These are phyloP conservation scores for Magnolia changhungtana DNA, from an alignment of 164 flowering plant species.

Conservation along the genomic window DNA sequence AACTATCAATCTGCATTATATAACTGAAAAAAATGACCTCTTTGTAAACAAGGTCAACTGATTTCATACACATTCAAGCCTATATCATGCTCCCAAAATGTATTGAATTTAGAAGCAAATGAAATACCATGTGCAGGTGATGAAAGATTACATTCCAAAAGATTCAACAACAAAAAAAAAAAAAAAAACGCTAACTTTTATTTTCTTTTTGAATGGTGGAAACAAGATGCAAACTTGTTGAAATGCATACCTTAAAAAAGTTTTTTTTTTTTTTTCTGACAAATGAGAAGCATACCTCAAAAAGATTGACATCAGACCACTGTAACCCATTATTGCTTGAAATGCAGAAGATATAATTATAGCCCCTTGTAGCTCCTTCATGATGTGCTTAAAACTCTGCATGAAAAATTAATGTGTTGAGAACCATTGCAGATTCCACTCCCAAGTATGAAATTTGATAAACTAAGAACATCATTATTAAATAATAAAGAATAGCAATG, in stretches of 20 bases:
- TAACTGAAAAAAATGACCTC: not conserved
- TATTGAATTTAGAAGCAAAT: not conserved
- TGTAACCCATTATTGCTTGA: conserved; percentile 85
- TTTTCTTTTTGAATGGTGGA: too few relatives aligned
- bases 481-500: not conserved
- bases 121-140: not conserved
- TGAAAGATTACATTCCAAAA: not conserved
- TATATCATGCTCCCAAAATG: not conserved
- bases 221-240: too few relatives aligned
- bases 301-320: conserved; percentile 82
- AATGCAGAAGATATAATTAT: conserved; percentile 82
- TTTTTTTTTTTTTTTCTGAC: too few relatives aligned
- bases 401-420: not conserved
- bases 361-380: conserved; percentile 96
- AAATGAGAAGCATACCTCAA: conserved; percentile 49
- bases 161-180: too few relatives aligned
- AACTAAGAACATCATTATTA: not conserved
- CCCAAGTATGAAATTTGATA: not conserved
- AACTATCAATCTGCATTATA: not conserved
- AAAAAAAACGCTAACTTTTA: too few relatives aligned
- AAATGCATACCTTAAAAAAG: too few relatives aligned
- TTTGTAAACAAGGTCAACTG: not conserved
- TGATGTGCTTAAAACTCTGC: conserved; percentile 93
- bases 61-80: not conserved
- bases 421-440: not conserved